A percentile compares a stretch with the other conserved stretches of the same genome.
These are phyloP conservation scores for Toxicodendron radicans DNA, from an alignment of 345 rosid species.

Conservation along the genomic window DNA sequence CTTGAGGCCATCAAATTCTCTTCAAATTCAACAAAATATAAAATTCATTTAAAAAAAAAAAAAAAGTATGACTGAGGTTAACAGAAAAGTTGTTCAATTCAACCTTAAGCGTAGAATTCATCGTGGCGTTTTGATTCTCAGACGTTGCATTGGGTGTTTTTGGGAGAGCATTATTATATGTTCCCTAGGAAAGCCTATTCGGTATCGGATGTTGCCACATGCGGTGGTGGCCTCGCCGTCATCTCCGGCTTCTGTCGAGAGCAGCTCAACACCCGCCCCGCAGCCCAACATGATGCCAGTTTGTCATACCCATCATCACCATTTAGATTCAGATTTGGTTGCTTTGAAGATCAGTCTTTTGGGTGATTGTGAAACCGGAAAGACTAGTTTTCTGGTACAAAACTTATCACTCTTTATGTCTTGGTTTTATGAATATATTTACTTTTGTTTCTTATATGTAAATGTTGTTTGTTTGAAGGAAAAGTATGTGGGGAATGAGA, in stretches of 20 bases:
- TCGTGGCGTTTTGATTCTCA: conserved; percentile 50
- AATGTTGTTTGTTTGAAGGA: conserved; percentile 32
- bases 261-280: background rate
- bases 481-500: conserved; percentile 73
- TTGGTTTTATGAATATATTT: too few species aligned
- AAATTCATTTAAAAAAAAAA: background rate
- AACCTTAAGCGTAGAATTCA: conserved; percentile 42
- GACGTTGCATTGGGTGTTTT: conserved; percentile 51
- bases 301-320: conserved; percentile 16
- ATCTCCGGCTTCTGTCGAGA: conserved; percentile 7
- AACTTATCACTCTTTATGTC: too few species aligned
- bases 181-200: conserved; percentile 50
- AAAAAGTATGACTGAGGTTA: conserved; percentile 19
- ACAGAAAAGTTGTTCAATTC: conserved; percentile 33
- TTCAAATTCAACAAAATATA: background rate
- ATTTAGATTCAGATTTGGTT: conserved; percentile 71
- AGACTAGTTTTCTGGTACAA: conserved; percentile 76
- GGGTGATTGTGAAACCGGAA: conserved; percentile 76
- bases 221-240: conserved; percentile 32
- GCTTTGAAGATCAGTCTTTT: conserved; percentile 77
- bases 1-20: conserved; percentile 27
- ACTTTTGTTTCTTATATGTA: too few species aligned
- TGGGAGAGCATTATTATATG: conserved; percentile 50
- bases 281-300: conserved; percentile 1
- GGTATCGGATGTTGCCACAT: conserved; percentile 44